Evolutionary conservation across 768 basidiomycete species (phyloP).

Genomic region (Podaxis sp.): DNA sequence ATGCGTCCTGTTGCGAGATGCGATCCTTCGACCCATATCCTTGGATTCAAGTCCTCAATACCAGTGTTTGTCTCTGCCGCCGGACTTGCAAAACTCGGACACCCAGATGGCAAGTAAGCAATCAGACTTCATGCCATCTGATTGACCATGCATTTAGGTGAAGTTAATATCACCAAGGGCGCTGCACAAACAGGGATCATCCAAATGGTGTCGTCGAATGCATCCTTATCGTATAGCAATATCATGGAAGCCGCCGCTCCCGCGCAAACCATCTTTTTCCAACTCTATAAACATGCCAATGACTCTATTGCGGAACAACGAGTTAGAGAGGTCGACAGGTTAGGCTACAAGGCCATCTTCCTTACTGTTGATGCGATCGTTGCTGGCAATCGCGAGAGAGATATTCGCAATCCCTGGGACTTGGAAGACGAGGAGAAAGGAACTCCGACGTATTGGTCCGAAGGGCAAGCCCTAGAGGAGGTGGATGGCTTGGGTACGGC

Average conservation of each 20-base stretch:
- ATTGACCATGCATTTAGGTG: conserved; percentile 44
- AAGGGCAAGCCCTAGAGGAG: conserved; percentile 27
- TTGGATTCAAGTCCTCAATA: conserved; percentile 67
- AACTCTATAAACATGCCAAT: conserved; percentile 81
- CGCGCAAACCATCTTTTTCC: conserved; percentile 72
- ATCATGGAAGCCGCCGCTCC: conserved; percentile 59
- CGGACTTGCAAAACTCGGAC: conserved; percentile 82
- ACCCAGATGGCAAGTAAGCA: conserved; percentile 56
- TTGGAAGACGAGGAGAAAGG: conserved; percentile 54
- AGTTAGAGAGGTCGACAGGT: conserved; percentile 65
- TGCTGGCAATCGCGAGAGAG: conserved; percentile 76
- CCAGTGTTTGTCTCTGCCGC: conserved; percentile 85
- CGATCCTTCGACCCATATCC: conserved; percentile 72
- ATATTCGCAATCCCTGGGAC: conserved; percentile 59
- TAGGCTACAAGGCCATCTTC: conserved; percentile 87
- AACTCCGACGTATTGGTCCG: conserved; percentile 27
- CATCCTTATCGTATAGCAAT: conserved; percentile 62
- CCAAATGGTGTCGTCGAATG: conserved; percentile 83
- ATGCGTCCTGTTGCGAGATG: conserved; percentile 64
- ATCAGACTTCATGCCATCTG: background rate
- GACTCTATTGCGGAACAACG: conserved; percentile 65
- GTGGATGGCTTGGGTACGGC: conserved; percentile 58
- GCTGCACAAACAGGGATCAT: conserved; percentile 66
- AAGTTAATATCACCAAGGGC: conserved; percentile 77
- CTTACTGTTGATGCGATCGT: conserved; percentile 91